Evolutionary conservation across 2,329 filamentous ascomycete species (phyloP).

Genomic region (Fusarium sp.): DNA sequence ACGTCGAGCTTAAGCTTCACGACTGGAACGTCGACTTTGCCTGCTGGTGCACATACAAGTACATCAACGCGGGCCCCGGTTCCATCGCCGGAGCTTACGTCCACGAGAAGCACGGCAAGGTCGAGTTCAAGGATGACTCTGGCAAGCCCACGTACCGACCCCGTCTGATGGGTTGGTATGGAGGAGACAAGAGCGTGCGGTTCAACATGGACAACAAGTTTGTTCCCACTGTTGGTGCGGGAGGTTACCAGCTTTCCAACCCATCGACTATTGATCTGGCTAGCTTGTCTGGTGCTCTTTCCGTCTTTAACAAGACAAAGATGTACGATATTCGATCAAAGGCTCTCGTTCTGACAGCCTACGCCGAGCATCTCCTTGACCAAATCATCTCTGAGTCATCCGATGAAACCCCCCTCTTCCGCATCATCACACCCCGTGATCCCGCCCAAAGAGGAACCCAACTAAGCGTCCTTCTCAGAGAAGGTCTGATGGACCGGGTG

Average conservation of each 20-base stretch:
- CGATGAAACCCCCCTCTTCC: slow-evolving; percentile 58
- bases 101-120: slow-evolving; percentile 77
- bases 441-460: slow-evolving; percentile 80
- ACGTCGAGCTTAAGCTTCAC: slow-evolving; percentile 82
- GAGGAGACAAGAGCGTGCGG: slow-evolving; percentile 78
- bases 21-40: slow-evolving; percentile 95
- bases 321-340: slow-evolving; percentile 78
- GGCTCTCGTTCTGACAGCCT: slow-evolving; percentile 79
- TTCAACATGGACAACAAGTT: slow-evolving; percentile 90
- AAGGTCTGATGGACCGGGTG: slow-evolving; percentile 78
- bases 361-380: slow-evolving; percentile 77
- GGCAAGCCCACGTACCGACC: slow-evolving; percentile 64
- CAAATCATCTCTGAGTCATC: slow-evolving; percentile 52
- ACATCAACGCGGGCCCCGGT: slow-evolving; percentile 88
- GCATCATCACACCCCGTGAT: slow-evolving; percentile 77
- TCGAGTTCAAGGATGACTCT: slow-evolving; percentile 57
- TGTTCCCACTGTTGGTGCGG: slow-evolving; percentile 80
- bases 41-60: slow-evolving; percentile 95
- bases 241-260: slow-evolving; percentile 88
- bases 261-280: slow-evolving; percentile 82
- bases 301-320: slow-evolving; percentile 77
- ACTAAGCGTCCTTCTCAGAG: slow-evolving; percentile 77
- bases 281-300: slow-evolving; percentile 78
- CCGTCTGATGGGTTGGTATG: slow-evolving; percentile 88
- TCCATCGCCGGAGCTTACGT: slow-evolving; percentile 85